Conservation (phyloP, 148 eudicot genomes). For the Gaultheria prostrata region DNA sequence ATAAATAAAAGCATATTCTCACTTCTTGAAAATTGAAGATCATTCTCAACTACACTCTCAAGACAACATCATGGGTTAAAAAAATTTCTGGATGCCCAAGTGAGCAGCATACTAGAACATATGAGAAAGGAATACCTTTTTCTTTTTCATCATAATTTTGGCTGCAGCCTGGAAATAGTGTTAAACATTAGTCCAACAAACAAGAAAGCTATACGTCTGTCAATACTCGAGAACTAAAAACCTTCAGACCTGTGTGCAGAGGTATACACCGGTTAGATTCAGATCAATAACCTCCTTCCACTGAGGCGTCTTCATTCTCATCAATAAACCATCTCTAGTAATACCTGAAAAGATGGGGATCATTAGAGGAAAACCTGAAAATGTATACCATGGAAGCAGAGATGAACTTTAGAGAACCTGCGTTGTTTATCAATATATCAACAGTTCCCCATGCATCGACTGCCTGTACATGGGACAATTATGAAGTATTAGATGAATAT, state of each 20-base stretch:
- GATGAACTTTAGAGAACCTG: conserved; percentile 45
- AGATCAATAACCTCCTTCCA: conserved; percentile 96
- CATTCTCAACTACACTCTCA: not conserved
- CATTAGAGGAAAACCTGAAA: not conserved
- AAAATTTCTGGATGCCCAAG: too few species aligned
- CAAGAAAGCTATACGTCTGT: not conserved
- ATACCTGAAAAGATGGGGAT: conserved; percentile 54
- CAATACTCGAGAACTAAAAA: not conserved
- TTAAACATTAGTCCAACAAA: not conserved
- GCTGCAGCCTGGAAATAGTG: conserved; percentile 72
- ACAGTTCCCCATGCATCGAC: conserved; percentile 95
- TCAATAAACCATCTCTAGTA: conserved; percentile 81
- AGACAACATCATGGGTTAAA: not conserved
- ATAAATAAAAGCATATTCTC: not conserved
- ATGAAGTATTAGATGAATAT: conserved; percentile 6
- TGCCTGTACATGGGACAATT: conserved; percentile 50
- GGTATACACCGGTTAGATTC: conserved; percentile 90
- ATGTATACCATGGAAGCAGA: not conserved
- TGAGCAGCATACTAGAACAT: not conserved
- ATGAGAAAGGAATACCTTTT: conserved; percentile 46
- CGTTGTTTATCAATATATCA: conserved; percentile 90
- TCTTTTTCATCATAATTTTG: conserved; percentile 83
- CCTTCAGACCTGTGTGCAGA: conserved; percentile 76
- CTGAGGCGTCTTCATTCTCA: conserved; percentile 88
- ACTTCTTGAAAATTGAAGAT: not conserved